Percentiles rank a stretch among this genome's conserved stretches.
These are phyloP conservation scores for Gymnopus androsaceus DNA, from an alignment of 1,284 basidiomycete species.

Conservation along the genomic window DNA sequence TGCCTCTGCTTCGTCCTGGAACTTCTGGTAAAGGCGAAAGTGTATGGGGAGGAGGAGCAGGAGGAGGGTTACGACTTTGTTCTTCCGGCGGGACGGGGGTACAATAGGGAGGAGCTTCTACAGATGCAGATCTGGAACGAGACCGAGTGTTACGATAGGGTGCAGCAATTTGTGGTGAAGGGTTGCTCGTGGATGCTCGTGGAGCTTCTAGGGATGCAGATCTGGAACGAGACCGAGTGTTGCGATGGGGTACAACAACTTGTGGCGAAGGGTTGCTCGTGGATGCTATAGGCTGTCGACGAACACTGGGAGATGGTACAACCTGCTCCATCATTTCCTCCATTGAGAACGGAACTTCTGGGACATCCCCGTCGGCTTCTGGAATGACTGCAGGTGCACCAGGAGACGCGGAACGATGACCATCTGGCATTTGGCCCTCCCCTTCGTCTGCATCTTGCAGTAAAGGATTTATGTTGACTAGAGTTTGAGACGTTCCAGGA, in stretches of 20 bases:
- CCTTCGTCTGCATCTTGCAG: background rate
- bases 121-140: constrained; percentile 9
- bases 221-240: background rate
- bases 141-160: constrained; percentile 10
- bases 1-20: background rate
- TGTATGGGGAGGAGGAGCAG: background rate
- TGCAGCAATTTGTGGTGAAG: background rate
- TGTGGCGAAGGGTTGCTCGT: too few relatives aligned
- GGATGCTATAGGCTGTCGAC: too few relatives aligned
- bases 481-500: background rate
- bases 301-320: too few relatives aligned
- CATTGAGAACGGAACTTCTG: too few relatives aligned
- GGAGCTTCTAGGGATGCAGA: background rate
- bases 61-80: background rate
- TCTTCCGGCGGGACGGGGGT: background rate
- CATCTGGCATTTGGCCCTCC: background rate
- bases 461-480: background rate
- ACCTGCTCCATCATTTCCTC: too few relatives aligned
- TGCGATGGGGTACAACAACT: too few relatives aligned
- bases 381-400: background rate
- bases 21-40: background rate
- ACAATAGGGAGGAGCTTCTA: background rate
- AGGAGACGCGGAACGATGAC: too few relatives aligned
- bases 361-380: too few relatives aligned
- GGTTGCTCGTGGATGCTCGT: background rate